phyloP scores from a whole-genome alignment of 768 basidiomycete species.

The Amanita pallidorosea region DNA sequence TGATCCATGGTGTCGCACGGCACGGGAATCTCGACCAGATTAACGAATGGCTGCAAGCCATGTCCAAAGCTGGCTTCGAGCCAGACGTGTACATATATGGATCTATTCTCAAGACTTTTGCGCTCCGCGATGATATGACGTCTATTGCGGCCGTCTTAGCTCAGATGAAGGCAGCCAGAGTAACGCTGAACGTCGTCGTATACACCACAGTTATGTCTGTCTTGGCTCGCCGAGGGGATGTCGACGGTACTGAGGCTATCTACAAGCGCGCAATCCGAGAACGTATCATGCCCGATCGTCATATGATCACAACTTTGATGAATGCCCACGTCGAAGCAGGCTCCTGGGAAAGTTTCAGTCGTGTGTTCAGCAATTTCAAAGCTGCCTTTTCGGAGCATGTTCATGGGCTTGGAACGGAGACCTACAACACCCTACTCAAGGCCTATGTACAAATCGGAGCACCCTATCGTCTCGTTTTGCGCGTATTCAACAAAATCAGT shows the following conservation, averaged over 20 bases:
- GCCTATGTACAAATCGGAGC: slow-evolving; percentile 76
- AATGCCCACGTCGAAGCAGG: slow-evolving; percentile 75
- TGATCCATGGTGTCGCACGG: slow-evolving; percentile 42
- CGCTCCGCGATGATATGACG: slow-evolving; percentile 41
- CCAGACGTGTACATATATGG: slow-evolving; percentile 52
- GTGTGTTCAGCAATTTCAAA: slow-evolving; percentile 53
- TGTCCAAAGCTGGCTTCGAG: slow-evolving; percentile 34
- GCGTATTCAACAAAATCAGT: slow-evolving; percentile 47
- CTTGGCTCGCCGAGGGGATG: slow-evolving; percentile 52
- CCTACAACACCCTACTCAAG: slow-evolving; percentile 74
- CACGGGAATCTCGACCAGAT: slow-evolving; percentile 36
- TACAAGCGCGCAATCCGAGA: slow-evolving; percentile 55
- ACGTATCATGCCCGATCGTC: slow-evolving; percentile 50
- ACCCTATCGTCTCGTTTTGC: slow-evolving; percentile 54
- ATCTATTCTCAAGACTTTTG: slow-evolving; percentile 48
- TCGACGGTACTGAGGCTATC: slow-evolving; percentile 52
- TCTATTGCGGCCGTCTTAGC: slow-evolving; percentile 38
- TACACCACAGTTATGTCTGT: slow-evolving; percentile 64
- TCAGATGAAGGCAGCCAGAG: slow-evolving; percentile 46
- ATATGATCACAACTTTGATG: slow-evolving; percentile 65
- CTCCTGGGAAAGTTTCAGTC: slow-evolving; percentile 67
- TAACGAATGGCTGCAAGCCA: slow-evolving; percentile 38
- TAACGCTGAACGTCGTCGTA: slow-evolving; percentile 35
- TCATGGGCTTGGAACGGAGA: slow-evolving; percentile 37
- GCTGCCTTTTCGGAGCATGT: slow-evolving; percentile 19